phyloP scores from a whole-genome alignment of 768 basidiomycete genomes.

The Auricularia auricula-judae region DNA sequence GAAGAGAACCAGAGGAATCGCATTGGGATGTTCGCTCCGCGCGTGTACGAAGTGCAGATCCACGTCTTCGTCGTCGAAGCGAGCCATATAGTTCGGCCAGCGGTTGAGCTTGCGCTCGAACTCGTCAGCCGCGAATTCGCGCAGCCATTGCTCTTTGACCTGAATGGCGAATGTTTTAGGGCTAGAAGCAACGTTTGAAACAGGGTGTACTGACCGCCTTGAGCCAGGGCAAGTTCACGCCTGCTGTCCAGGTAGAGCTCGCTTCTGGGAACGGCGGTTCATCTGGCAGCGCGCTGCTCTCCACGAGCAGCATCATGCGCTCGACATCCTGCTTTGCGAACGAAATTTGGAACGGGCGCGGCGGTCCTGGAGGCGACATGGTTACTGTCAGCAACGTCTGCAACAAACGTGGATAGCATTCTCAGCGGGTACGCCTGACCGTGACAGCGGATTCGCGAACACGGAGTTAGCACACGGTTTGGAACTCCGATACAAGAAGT shows the following conservation, averaged over 20 bases:
- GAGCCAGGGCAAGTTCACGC: not conserved
- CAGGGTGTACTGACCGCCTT: not conserved
- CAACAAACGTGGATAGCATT: too few relatives aligned
- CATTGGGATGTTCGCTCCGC: slow-evolving; percentile 3
- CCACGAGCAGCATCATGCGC: not conserved
- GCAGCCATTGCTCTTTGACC: not conserved
- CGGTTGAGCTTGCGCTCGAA: slow-evolving; percentile 3
- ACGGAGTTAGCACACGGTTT: too few relatives aligned
- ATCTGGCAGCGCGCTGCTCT: not conserved
- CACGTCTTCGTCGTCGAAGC: slow-evolving; percentile 4
- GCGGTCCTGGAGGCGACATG: too few relatives aligned
- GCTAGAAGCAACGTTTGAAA: not conserved
- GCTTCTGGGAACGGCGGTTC: not conserved
- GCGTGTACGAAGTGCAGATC: slow-evolving; percentile 10
- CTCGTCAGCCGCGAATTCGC: not conserved
- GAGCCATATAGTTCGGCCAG: slow-evolving; percentile 5
- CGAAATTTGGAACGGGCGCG: not conserved
- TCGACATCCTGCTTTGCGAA: not conserved
- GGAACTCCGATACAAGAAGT: too few relatives aligned
- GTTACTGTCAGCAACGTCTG: too few relatives aligned
- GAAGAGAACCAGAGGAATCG: slow-evolving; percentile 7
- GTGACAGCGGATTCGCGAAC: too few relatives aligned
- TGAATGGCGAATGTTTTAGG: not conserved
- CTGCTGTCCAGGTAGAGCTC: not conserved
- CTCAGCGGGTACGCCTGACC: too few relatives aligned